These are phyloP conservation scores for Echeveria elegans DNA, from an alignment of 164 flowering plant species.

Conservation along the genomic window DNA sequence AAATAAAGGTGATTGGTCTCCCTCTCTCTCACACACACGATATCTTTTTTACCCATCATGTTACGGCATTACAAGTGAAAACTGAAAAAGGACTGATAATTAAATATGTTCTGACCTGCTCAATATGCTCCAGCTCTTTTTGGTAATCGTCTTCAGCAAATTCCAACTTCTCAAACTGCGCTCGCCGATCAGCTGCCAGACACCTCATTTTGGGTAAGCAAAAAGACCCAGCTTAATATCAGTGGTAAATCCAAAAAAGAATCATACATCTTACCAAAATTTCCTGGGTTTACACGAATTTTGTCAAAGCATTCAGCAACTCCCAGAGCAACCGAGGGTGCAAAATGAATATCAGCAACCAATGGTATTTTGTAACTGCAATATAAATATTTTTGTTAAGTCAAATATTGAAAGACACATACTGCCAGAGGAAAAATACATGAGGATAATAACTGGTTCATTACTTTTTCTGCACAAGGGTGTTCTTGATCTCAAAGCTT, in stretches of 20 bases:
- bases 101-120: slow-evolving; percentile 46
- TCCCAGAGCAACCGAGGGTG: slow-evolving; percentile 85
- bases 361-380: slow-evolving; percentile 93
- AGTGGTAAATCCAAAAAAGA: not conserved
- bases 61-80: not conserved
- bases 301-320: slow-evolving; percentile 98
- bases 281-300: slow-evolving; percentile 97
- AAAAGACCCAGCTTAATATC: not conserved
- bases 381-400: not conserved
- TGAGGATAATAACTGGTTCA: not conserved
- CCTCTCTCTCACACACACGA: no score
- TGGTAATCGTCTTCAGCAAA: slow-evolving; percentile 94
- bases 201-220: slow-evolving; percentile 11
- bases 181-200: slow-evolving; percentile 89
- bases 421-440: not conserved
- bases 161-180: slow-evolving; percentile 85
- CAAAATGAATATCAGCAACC: slow-evolving; percentile 98
- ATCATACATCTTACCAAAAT: slow-evolving; percentile 51
- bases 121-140: slow-evolving; percentile 95
- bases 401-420: not conserved
- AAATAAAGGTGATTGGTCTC: not conserved
- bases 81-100: not conserved
- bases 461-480: slow-evolving; percentile 88
- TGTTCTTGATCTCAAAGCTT: slow-evolving; percentile 83
- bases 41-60: not conserved